Evolutionary conservation across 2,329 filamentous ascomycete genomes (phyloP), one percentile per base, ranked within the genome.

Genomic region (Fusarium nelsonii): DNA sequence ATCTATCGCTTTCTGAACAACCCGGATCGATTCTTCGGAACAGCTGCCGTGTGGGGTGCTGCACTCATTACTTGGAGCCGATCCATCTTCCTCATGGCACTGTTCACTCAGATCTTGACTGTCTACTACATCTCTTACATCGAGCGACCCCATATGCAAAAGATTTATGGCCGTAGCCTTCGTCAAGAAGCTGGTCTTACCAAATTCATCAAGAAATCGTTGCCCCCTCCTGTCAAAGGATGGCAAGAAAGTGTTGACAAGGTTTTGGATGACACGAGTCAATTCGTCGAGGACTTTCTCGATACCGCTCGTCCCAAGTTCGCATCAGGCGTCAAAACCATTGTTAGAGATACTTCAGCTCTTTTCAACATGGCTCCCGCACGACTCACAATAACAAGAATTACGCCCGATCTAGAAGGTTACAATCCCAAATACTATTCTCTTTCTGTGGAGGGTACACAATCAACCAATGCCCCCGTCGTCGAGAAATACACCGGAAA

Each of bases 1-100:
- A 99, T 99, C 74, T 99, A 99, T 79, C 93, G 96, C 48, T 99
- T 97, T 81, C 84, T 99, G 71, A 99, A 99, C 82, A 99, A 98
- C 76, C 96, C 96, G 0, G 96, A 99, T 79, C 91, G 95, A 58
- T 90, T 98, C 39, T 91, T 99, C 69, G 96, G 96, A 30, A 90
- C 97, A 7, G 95, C 95, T 18, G 96, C 94, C n/a, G 85, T 97
- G 8, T 99, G 95, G 95, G 96, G 96, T 53, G 90, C 94, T 30
- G 95, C 94, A 8, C 87, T 98, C 49, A 97, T 99, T 74, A 97
- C 95, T 0, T 94, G 93, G 86, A 97, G 92, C 78, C 88, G 90
- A 53, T 85, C 92, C 6, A 91, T 99, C 69, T 97, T 97, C 77
- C 88, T 94, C 76, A 86, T 98, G 71, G 95, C 96, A 3, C 83